Percentiles rank a stretch among this genome's conserved stretches.
phyloP scores from a whole-genome alignment of 1,284 basidiomycete species.

The Agroathelia rolfsii region DNA sequence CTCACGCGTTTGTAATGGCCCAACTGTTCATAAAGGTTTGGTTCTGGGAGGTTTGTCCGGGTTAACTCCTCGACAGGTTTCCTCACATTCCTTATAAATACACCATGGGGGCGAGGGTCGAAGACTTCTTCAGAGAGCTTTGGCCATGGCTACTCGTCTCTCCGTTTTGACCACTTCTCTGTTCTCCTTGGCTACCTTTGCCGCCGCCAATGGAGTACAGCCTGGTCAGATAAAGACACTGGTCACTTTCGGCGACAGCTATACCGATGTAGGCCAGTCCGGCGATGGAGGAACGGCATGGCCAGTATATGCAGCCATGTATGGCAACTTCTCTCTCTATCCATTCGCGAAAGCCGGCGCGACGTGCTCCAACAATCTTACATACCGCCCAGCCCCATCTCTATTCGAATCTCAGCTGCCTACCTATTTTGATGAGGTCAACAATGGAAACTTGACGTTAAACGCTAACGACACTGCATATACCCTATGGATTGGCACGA shows the following conservation, averaged over 20 bases:
- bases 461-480: conserved; percentile 13
- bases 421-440: conserved; percentile 13
- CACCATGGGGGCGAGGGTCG: too few species aligned
- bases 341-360: conserved; percentile 14
- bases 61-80: too few species aligned
- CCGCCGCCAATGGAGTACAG: conserved; percentile 11
- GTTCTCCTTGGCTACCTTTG: too few species aligned
- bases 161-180: too few species aligned
- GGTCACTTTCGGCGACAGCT: conserved; percentile 37
- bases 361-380: conserved; percentile 12
- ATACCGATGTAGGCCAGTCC: conserved; percentile 27
- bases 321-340: conserved; percentile 15
- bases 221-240: conserved; percentile 30
- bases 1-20: too few species aligned
- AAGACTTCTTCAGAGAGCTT: too few species aligned
- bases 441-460: conserved; percentile 11
- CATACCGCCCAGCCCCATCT: too few species aligned
- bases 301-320: conserved; percentile 14
- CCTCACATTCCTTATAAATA: too few species aligned
- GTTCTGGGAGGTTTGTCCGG: too few species aligned
- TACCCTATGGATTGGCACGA: conserved; percentile 15
- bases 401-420: conserved; percentile 11
- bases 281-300: conserved; percentile 16
- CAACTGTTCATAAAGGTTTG: too few species aligned
- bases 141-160: too few species aligned